A percentile compares a stretch with the other conserved stretches of the same genome.
These are phyloP conservation scores for Arthromyces matolae DNA, from an alignment of 768 basidiomycete genomes.

Conservation along the genomic window DNA sequence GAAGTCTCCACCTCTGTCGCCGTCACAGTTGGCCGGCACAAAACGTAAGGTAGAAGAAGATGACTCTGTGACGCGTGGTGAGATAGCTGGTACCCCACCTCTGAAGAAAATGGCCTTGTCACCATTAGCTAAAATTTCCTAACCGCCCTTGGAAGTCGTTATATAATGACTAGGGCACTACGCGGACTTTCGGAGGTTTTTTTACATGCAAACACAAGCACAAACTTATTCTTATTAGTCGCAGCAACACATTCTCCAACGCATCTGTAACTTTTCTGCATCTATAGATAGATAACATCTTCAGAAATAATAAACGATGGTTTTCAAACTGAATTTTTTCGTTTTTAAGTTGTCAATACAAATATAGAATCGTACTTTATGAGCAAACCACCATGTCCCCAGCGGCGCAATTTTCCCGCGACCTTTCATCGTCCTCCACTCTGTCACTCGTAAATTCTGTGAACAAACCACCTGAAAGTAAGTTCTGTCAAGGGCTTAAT, in stretches of 20 bases:
- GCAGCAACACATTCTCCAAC: slow-evolving; percentile 11
- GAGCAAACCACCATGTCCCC: not conserved
- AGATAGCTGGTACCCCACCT: slow-evolving; percentile 54
- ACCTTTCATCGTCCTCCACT: not conserved
- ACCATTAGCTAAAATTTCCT: slow-evolving; percentile 17
- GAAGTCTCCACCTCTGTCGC: slow-evolving; percentile 43
- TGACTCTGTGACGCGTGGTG: slow-evolving; percentile 35
- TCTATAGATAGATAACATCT: slow-evolving; percentile 19
- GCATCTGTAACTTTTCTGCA: slow-evolving; percentile 24
- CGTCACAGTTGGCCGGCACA: slow-evolving; percentile 49
- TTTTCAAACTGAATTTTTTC: no score
- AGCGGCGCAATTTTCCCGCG: slow-evolving; percentile 1
- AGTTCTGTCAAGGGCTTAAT: no score
- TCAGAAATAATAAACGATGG: no score
- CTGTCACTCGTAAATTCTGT: not conserved
- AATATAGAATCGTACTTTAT: no score
- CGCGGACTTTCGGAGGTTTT: slow-evolving; percentile 15
- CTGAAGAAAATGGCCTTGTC: slow-evolving; percentile 63
- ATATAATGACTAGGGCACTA: not conserved
- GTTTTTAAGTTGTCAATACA: not conserved
- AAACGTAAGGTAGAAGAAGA: slow-evolving; percentile 76
- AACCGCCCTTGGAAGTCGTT: not conserved
- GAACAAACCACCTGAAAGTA: slow-evolving; percentile 12
- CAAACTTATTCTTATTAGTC: slow-evolving; percentile 16
- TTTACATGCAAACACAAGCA: slow-evolving; percentile 4